Percentiles rank a stretch among this genome's conserved stretches.
Evolutionary conservation across 129 eudicot species (phyloP).

Genomic region (Chrysanthemum makinoi): DNA sequence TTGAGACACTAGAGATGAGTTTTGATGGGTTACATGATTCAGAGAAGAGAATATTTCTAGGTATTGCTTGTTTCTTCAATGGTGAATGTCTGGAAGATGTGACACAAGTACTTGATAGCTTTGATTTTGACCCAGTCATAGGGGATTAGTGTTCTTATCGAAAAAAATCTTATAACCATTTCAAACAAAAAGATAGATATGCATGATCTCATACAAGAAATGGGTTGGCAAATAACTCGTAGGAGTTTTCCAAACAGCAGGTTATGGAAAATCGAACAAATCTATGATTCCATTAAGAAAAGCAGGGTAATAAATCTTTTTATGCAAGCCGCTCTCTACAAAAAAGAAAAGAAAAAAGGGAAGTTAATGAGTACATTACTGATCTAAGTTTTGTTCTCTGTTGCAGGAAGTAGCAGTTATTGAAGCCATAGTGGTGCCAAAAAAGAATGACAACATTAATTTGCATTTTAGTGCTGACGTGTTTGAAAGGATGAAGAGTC

Average conservation of each 20-base stretch:
- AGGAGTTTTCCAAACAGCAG: constrained; percentile 1
- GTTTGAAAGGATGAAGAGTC: background rate
- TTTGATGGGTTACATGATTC: constrained; percentile 1
- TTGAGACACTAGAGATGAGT: constrained; percentile 3
- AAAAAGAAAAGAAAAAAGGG: too few relatives aligned
- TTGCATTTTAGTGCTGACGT: background rate
- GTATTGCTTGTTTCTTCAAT: constrained; percentile 5
- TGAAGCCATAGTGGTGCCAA: constrained; percentile 8
- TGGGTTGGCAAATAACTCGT: constrained; percentile 1
- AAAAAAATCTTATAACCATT: constrained; percentile 4
- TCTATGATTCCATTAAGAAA: background rate
- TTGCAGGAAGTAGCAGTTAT: background rate
- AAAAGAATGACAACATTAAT: background rate
- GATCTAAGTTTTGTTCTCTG: background rate
- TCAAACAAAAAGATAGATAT: background rate
- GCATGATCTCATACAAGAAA: constrained; percentile 17
- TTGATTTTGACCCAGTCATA: background rate
- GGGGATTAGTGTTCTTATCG: background rate
- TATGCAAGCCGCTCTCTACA: background rate
- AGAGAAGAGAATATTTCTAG: constrained; percentile 3
- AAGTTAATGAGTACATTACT: too few relatives aligned
- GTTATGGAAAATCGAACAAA: background rate
- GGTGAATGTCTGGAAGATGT: background rate
- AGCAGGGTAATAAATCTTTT: constrained; percentile 8
- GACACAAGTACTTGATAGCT: constrained; percentile 15